These are phyloP conservation scores for Tripidium arundinaceum DNA, from an alignment of 202 grass and related monocot species.

Conservation along the genomic window DNA sequence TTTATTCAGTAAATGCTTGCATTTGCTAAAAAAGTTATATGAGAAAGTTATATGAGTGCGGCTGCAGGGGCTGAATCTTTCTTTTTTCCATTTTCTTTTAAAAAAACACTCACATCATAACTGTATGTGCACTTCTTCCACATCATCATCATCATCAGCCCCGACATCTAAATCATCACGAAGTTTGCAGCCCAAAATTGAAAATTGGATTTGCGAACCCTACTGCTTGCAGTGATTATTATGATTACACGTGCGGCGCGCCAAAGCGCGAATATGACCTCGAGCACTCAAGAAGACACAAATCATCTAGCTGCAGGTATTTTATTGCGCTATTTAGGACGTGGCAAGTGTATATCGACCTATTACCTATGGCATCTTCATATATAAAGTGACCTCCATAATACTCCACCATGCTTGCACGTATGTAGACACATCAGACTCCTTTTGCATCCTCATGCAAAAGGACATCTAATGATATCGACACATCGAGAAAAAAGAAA, in stretches of 20 bases:
- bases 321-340: background rate
- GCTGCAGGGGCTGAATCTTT: no score
- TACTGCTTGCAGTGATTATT: slow-evolving; percentile 27
- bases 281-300: slow-evolving; percentile 19
- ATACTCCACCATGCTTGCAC: background rate
- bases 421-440: background rate
- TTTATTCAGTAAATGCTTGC: background rate
- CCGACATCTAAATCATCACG: background rate
- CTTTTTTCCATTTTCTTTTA: no score
- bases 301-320: background rate
- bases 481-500: background rate
- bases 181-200: background rate
- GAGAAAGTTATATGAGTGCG: no score
- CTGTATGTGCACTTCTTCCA: background rate
- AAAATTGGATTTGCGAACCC: slow-evolving; percentile 8
- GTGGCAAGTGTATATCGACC: background rate
- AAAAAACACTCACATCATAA: no score
- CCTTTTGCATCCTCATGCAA: background rate
- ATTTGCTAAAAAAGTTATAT: background rate
- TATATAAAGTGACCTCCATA: no score
- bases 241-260: slow-evolving; percentile 40
- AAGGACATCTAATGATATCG: background rate
- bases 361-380: background rate
- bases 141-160: background rate
- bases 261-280: slow-evolving; percentile 21